Evolutionary conservation across 1,139 yeast genomes (phyloP), one percentile per base, ranked within the genome.

Genomic region (Zygosaccharomyces pseudobailii): DNA sequence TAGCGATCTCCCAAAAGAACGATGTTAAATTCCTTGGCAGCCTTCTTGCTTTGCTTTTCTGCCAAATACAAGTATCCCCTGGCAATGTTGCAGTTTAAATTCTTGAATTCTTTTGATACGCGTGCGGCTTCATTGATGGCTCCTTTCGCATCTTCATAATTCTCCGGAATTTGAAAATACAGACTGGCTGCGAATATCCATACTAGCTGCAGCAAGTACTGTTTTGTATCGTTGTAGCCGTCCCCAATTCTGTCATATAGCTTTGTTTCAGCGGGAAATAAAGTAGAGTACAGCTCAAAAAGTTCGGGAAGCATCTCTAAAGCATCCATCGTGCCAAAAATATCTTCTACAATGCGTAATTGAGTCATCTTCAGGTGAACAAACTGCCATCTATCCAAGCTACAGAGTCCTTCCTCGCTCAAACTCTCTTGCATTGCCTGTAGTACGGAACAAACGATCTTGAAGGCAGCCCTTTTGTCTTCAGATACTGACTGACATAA

Each of bases 101-200:
- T 64, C 33, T 53, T 58, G 36, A 54, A 58, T 9, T 49, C 47
- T 7, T 50, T 34, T 3, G 56, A 58, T 4, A 64, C 57, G 1
- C 73, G 67, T 52, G 79, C 86, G 0, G 95, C 88, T 62, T 88
- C 96, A 6, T 75, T 74, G 6, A 88, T 74, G 44, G 95, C 86
- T 52, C 79, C 82, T 56, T 81, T 83, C 8, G 90, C 80, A 50
- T 87, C 95, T 6, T 71, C 75, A 3, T 68, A 54, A 46, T 79
- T 69, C 1, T 77, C 82, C 4, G 78, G 73, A 4, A 42, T 27
- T 53, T 79, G 77, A 55, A 78, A 69, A 63, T 87, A 89, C 33
- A 87, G 69, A 36, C 76, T 76, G 1, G 89, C 76, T 0, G 87
- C 75, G 79, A 88, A 80, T 45, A 88, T 65, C 96, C 96, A 89